Percentiles rank a stretch among this genome's conserved stretches.
These are phyloP conservation scores for Haplosporangium sp. DNA, from an alignment of 371 early-diverging fungal species.

Conservation along the genomic window DNA sequence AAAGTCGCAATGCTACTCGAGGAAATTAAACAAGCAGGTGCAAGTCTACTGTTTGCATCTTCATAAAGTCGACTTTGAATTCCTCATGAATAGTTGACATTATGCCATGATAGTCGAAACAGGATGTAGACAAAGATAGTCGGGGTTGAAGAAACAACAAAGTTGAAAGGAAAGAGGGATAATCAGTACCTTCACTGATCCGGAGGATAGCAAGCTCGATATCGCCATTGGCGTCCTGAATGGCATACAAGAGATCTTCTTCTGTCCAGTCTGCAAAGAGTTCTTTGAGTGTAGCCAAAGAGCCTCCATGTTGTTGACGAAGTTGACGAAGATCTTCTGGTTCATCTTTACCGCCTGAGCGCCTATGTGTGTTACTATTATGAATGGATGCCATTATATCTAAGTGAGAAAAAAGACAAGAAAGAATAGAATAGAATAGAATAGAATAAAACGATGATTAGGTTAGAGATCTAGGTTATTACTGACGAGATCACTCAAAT, in stretches of 20 bases:
- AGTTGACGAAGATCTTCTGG: slow-evolving; percentile 75
- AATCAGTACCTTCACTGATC: slow-evolving; percentile 86
- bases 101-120: slow-evolving; percentile 1
- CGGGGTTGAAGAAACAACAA: background rate
- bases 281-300: slow-evolving; percentile 80
- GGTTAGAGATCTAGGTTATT: background rate
- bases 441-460: background rate
- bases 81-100: background rate
- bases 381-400: slow-evolving; percentile 17
- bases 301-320: slow-evolving; percentile 71
- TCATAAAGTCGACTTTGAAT: too few species aligned
- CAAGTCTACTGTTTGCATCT: too few species aligned
- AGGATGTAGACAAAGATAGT: background rate
- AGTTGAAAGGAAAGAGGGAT: background rate
- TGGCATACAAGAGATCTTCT: slow-evolving; percentile 85
- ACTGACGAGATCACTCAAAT: background rate
- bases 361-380: slow-evolving; percentile 43
- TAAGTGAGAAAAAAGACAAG: background rate
- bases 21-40: background rate
- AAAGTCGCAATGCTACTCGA: background rate
- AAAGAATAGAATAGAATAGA: too few species aligned
- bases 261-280: slow-evolving; percentile 93
- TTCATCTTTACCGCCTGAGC: slow-evolving; percentile 59
- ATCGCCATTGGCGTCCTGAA: slow-evolving; percentile 91
- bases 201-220: slow-evolving; percentile 82